These are phyloP conservation scores for Westerdykella sp. DNA, from an alignment of 2,329 filamentous ascomycete genomes.

Conservation along the genomic window DNA sequence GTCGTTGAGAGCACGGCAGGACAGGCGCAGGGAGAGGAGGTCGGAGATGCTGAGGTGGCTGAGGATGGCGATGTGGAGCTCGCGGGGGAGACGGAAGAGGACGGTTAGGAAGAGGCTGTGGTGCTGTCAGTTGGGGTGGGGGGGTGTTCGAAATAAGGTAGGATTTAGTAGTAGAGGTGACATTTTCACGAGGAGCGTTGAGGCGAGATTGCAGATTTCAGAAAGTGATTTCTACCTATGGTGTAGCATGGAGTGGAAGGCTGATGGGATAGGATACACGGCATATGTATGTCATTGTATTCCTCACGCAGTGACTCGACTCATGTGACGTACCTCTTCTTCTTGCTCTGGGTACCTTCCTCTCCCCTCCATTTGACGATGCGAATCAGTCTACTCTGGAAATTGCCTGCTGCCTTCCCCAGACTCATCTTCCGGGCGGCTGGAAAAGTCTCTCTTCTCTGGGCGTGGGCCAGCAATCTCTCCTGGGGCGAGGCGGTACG, in stretches of 20 bases:
- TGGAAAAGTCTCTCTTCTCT: constrained; percentile 7
- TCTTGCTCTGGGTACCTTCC: constrained; percentile 5
- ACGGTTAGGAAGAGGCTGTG: constrained; percentile 26
- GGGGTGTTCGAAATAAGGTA: not conserved
- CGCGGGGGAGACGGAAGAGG: constrained; percentile 29
- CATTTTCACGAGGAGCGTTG: not conserved
- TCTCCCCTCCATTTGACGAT: constrained; percentile 21
- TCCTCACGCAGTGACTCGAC: no score
- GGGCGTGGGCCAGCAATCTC: not conserved
- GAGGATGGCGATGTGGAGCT: constrained; percentile 31
- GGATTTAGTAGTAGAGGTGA: no score
- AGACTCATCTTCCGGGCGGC: constrained; percentile 27
- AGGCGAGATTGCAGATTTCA: not conserved
- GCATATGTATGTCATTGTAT: no score
- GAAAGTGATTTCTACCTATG: no score
- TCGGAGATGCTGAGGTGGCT: constrained; percentile 31
- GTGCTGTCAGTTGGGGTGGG: constrained; percentile 3
- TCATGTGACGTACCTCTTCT: constrained; percentile 18
- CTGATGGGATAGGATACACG: no score
- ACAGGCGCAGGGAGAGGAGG: constrained; percentile 25
- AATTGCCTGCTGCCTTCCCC: constrained; percentile 26
- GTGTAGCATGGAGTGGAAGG: no score
- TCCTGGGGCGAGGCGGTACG: no score
- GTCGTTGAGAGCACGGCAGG: constrained; percentile 27
- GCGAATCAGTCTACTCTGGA: constrained; percentile 25